Percentiles rank a stretch among this genome's conserved stretches.
phyloP scores from a whole-genome alignment of 1,139 yeast species.

The Pichia sp. region DNA sequence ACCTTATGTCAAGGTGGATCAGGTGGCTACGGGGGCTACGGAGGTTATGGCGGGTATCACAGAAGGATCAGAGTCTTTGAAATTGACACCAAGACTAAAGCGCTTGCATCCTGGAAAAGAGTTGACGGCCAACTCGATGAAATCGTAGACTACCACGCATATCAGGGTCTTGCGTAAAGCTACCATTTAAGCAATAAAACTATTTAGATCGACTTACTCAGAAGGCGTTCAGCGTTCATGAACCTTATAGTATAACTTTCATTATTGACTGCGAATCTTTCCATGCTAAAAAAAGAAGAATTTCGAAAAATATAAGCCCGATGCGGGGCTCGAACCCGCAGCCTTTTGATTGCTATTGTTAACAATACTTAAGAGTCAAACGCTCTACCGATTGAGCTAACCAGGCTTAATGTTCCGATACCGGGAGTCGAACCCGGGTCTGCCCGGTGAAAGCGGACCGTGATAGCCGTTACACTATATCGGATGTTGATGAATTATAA shows the following conservation, averaged over 20 bases:
- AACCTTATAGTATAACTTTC: no score
- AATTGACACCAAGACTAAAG: slow-evolving; percentile 40
- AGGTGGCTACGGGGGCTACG: slow-evolving; percentile 92
- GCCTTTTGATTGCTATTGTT: slow-evolving; percentile 27
- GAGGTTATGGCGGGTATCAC: slow-evolving; percentile 70
- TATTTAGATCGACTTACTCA: no score
- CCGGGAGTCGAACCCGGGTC: slow-evolving; percentile 76
- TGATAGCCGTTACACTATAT: slow-evolving; percentile 69
- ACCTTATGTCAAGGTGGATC: slow-evolving; percentile 97
- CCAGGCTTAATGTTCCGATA: slow-evolving; percentile 40
- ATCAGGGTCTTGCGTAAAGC: background rate
- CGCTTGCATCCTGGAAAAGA: slow-evolving; percentile 70
- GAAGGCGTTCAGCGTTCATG: no score
- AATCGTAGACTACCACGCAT: background rate
- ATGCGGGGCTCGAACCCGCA: slow-evolving; percentile 36
- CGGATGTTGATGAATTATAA: slow-evolving; percentile 41
- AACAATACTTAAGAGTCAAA: slow-evolving; percentile 26
- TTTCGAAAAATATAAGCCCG: slow-evolving; percentile 27
- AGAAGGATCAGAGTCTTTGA: slow-evolving; percentile 71
- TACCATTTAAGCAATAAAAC: no score
- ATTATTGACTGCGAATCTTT: no score
- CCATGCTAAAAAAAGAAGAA: no score
- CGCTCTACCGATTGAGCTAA: slow-evolving; percentile 33
- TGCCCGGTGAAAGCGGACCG: slow-evolving; percentile 74
- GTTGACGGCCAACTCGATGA: slow-evolving; percentile 32